phyloP scores from a whole-genome alignment of 345 rosid species.

The Gossypium herbaceum region DNA sequence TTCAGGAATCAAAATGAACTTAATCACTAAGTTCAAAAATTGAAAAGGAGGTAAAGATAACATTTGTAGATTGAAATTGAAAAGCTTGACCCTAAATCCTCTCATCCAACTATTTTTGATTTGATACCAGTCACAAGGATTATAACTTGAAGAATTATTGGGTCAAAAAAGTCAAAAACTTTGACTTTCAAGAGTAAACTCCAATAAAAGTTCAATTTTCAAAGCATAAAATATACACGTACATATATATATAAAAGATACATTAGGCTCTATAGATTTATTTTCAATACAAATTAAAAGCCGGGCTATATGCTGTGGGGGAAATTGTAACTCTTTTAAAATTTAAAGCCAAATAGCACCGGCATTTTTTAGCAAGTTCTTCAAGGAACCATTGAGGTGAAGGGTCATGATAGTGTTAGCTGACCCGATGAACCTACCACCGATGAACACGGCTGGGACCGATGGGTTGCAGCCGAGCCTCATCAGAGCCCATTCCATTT shows the following conservation, averaged over 20 bases:
- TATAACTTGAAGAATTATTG: neutral
- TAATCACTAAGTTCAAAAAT: neutral
- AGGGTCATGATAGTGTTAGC: conserved; percentile 85
- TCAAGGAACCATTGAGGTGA: conserved; percentile 78
- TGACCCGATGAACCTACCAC: conserved; percentile 76
- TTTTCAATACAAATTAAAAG: neutral
- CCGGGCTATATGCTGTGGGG: neutral
- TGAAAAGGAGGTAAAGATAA: neutral
- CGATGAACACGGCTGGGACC: conserved; percentile 79
- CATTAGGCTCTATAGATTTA: conserved; percentile 3
- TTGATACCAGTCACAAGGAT: neutral
- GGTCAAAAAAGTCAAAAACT: neutral
- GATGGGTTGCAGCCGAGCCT: conserved; percentile 74
- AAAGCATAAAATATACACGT: neutral
- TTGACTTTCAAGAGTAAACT: neutral
- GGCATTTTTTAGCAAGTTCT: conserved; percentile 78
- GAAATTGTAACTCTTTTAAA: neutral
- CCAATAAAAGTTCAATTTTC: neutral
- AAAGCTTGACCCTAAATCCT: neutral
- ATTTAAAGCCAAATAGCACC: conserved; percentile 80
- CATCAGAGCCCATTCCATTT: conserved; percentile 77
- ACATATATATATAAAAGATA: neutral
- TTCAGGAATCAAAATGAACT: too few relatives aligned
- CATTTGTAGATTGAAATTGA: neutral
- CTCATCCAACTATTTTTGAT: neutral